Evolutionary conservation across 2,329 filamentous ascomycete species (phyloP).

Genomic region (Byssothecium circinans): DNA sequence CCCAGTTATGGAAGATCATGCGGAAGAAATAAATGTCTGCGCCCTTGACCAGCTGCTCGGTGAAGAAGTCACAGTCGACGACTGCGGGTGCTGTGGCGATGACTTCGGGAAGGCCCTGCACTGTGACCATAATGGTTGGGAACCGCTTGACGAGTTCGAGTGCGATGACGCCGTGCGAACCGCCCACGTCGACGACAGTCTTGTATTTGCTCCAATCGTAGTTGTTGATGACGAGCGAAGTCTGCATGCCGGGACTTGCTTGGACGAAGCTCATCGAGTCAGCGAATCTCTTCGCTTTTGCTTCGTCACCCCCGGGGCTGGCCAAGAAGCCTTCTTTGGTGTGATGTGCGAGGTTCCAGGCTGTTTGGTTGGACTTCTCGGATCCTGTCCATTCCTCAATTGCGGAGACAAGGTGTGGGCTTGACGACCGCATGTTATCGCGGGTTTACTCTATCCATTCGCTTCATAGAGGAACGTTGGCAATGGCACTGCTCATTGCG

Average conservation of each 20-base stretch:
- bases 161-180: too few species aligned
- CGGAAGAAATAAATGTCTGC: constrained; percentile 55
- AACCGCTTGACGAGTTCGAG: too few species aligned
- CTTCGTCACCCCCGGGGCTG: neutral
- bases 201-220: constrained; percentile 1
- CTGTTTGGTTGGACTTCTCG: constrained; percentile 3
- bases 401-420: neutral
- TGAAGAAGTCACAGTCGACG: too few species aligned
- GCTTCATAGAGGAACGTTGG: neutral
- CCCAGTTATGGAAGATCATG: too few species aligned
- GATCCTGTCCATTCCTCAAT: constrained; percentile 4
- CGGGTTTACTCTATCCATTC: neutral
- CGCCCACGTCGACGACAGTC: constrained; percentile 3
- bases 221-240: neutral
- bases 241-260: neutral
- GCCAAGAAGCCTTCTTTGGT: neutral
- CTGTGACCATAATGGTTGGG: too few species aligned
- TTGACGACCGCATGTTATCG: constrained; percentile 1
- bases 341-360: neutral
- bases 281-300: neutral
- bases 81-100: too few species aligned
- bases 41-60: neutral
- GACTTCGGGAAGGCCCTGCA: too few species aligned
- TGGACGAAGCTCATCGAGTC: constrained; percentile 3
- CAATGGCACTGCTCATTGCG: neutral